phyloP scores from a whole-genome alignment of 73 alveolate genomes.

The Paramecium primaurelia region DNA sequence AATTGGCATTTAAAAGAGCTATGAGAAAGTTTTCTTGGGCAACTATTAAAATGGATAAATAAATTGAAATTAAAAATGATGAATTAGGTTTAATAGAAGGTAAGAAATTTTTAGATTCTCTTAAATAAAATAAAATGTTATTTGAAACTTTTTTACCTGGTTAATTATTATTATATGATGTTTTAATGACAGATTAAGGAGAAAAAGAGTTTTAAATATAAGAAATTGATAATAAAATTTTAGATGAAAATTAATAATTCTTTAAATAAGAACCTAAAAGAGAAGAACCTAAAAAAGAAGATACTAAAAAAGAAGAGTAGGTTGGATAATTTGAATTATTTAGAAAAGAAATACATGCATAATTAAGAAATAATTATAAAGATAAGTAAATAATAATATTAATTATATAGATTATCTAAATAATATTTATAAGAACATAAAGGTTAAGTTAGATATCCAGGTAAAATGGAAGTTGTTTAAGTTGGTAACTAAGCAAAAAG shows the following conservation, averaged over 20 bases:
- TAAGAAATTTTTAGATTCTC: slow-evolving; percentile 1
- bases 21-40: slow-evolving; percentile 58
- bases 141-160: slow-evolving; percentile 22
- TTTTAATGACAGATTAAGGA: slow-evolving; percentile 30
- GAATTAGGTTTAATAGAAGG: slow-evolving; percentile 39
- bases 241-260: slow-evolving; percentile 4
- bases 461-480: slow-evolving; percentile 31
- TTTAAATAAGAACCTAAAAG: not conserved
- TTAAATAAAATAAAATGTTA: not conserved
- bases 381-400: not conserved
- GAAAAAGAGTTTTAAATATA: slow-evolving; percentile 20
- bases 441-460: slow-evolving; percentile 57
- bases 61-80: slow-evolving; percentile 19
- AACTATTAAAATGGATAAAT: slow-evolving; percentile 46
- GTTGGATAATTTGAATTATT: slow-evolving; percentile 46
- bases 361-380: slow-evolving; percentile 45
- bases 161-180: not conserved
- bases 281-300: slow-evolving; percentile 12
- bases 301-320: not conserved
- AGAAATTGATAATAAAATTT: slow-evolving; percentile 11
- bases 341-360: slow-evolving; percentile 53
- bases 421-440: slow-evolving; percentile 41
- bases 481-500: not conserved
- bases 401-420: not conserved
- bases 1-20: slow-evolving; percentile 54